Base-by-base conservation (phyloP, 2,329 filamentous ascomycete genomes). In the Beauveria varroae region DNA sequence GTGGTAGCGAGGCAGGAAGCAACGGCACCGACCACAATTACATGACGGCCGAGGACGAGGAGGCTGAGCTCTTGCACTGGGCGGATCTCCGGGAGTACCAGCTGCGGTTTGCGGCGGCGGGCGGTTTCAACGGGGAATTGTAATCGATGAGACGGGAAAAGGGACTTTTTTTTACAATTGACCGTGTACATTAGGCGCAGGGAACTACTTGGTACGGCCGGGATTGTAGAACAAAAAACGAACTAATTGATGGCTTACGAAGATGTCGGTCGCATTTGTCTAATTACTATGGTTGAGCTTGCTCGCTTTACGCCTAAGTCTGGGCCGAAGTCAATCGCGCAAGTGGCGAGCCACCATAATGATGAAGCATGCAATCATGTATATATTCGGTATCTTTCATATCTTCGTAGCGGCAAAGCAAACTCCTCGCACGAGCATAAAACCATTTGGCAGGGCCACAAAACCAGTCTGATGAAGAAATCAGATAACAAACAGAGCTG, bases 1-100 rank as follows among this genome's bases (percentile, higher is more conserved):
- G 70, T 5, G 34, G 12, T 16, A 37, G 34, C 53, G 63, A 73
- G 66, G 64, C 64, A 67, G 69, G 70, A 61, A 55, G 37, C 40
- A 30, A 20, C 50, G 34, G 26, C 30, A 44, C 14, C 18, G 71
- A 72, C 30, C 70, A 63, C 65, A 69, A 64, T 53, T 68, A 70
- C 41, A 80, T 78, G 79, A 80, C 77, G 62, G 71, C 70, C 18
- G 74, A 89, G 64, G 84, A 87, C 44, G 90, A 95, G 67, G 89
- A 93, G 68, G 83, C 88, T 57, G 90, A 95, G 72, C 73, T 95
- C 66, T 79, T 84, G 22, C 81, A 85, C 62, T 96, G 91, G 91
- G 88, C 89, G 0, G 90, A 89, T 70, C 74, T 96, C 65, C 81
- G 89, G 62, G 88, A 93, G 57, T 89, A 90, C 65, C 91, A 96